Base-by-base conservation (phyloP, 2,329 filamentous ascomycete genomes). In the Xylariaceae sp. region DNA sequence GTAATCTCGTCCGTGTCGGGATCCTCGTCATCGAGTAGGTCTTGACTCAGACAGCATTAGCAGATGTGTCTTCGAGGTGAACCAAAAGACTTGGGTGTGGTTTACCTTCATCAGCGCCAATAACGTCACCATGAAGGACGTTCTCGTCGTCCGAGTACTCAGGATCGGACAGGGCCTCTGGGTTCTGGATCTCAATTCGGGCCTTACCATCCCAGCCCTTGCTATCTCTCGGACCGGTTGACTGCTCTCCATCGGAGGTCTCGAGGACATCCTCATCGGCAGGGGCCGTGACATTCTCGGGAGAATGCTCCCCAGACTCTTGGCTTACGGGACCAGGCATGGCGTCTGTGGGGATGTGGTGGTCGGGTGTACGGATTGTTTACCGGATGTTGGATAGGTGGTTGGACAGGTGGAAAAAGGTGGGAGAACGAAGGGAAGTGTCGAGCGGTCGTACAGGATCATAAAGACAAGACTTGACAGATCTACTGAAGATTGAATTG, bases 131-230 rank as follows among this genome's bases (percentile, higher is more conserved):
- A 0, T 82, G 83, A 56, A 88, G 73, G 17, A 86, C 79, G 54
- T 86, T 82, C 56, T 85, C 81, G 11, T 85, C 82, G 59, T 89
- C 91, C 14, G 89, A 94, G 66, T 93, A 90, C 51, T 96, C 91
- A 0, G 89, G 84, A 63, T 97, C 91, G 41, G 88, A 88, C 47
- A 96, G 71, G 10, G 88, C 89, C 65, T 94, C 90, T 2, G 90
- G 88, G 64, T 96, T 95, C 19, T 81, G 76, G 43, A 95, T 74
- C 56, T 88, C 84, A 46, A 96, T 73, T 38, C 89, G 80, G 53
- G 93, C 77, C 73, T 93, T 93, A 57, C 89, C 89, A 69, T 93
- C 89, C 89, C 89, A 93, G 55, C 89, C 89, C 63, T 81, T 84
- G 71, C 80, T 84, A 60, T 83, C 81, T 57, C 74, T 76, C 45